Conservation (phyloP, 2,329 filamentous ascomycete genomes). For the Colletotrichum sp. region DNA sequence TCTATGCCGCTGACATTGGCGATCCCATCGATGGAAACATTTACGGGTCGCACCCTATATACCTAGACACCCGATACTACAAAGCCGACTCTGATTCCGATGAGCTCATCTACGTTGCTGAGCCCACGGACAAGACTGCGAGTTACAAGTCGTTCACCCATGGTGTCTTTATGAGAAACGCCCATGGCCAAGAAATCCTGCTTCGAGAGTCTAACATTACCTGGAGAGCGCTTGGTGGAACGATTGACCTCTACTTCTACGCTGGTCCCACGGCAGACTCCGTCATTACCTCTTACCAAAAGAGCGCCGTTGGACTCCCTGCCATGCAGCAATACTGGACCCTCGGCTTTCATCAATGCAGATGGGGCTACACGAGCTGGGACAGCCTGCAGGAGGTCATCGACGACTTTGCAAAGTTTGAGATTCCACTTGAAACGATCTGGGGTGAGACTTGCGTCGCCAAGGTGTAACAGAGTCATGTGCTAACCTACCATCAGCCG, state of each 20-base stretch:
- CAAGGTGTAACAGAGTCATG: too few species aligned
- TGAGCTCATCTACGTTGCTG: slow-evolving; percentile 56
- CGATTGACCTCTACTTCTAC: slow-evolving; percentile 81
- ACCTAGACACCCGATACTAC: slow-evolving; percentile 81
- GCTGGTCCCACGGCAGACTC: slow-evolving; percentile 72
- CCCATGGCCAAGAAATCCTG: slow-evolving; percentile 77
- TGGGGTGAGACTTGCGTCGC: slow-evolving; percentile 48
- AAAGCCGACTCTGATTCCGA: slow-evolving; percentile 53
- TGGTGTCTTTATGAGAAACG: slow-evolving; percentile 78
- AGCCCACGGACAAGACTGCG: slow-evolving; percentile 49
- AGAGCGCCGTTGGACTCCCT: slow-evolving; percentile 70
- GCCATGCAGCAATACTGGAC: slow-evolving; percentile 84
- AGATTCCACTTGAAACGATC: slow-evolving; percentile 76
- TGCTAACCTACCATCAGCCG: slow-evolving; percentile 47
- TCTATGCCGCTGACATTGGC: slow-evolving; percentile 71
- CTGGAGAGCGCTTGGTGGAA: slow-evolving; percentile 77
- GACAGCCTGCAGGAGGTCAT: slow-evolving; percentile 69
- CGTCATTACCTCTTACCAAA: slow-evolving; percentile 74
- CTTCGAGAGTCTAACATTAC: slow-evolving; percentile 69
- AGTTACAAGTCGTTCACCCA: slow-evolving; percentile 73
- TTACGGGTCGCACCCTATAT: slow-evolving; percentile 80
- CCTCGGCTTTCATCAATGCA: slow-evolving; percentile 83
- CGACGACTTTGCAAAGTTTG: slow-evolving; percentile 66
- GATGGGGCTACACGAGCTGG: slow-evolving; percentile 83
- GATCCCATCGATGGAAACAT: slow-evolving; percentile 71